Base-by-base conservation (phyloP, 2,329 filamentous ascomycete genomes). In the Fusarium nematophilum region DNA sequence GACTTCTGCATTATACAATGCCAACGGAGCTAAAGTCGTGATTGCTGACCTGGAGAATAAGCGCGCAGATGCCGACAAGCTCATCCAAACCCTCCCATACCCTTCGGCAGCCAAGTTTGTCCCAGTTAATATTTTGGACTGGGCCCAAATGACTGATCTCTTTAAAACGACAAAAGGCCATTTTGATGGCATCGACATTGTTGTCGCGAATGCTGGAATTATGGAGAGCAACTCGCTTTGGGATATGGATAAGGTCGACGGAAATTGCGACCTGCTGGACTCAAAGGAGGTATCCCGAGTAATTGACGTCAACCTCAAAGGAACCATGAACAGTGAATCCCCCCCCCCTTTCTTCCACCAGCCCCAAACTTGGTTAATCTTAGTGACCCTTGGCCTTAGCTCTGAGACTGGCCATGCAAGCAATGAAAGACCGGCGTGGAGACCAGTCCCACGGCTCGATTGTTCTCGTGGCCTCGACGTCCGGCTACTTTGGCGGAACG, bases 401-500 rank as follows among this genome's bases (percentile, higher is more conserved):
- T n/a, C n/a, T n/a, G n/a, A n/a, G n/a, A n/a, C n/a, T n/a, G n/a
- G n/a, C n/a, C n/a, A n/a, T n/a, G n/a, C n/a, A n/a, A n/a, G n/a
- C n/a, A n/a, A 55, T 62, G 54, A 54, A 52, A 30, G 33, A 44
- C 7, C 52, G 23, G 5, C 40, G 48, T 11, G 21, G 18, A 7
- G 30, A 40, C 26, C 50, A 45, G 2, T 53, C 47, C 27, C 57
- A 48, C 13, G 63, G 61, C 5, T 66, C 61, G 23, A 37, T 64
- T 3, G 55, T 62, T 14, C 17, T 64, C 7, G 40, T 62, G 1
- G 37, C 55, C 2, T 66, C 61, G 3, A 66, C 53, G 0, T 66
- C 63, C 5, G 63, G 63, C 1, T 66, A 66, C 42, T 57, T 62
- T 51, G 63, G 63, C 11, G 47, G 42, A 10, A 66, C 60, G 1